A percentile compares a stretch with the other conserved stretches of the same genome.
These are phyloP conservation scores for Decorospora gaudefroyi DNA, from an alignment of 2,329 filamentous ascomycete genomes.

Conservation along the genomic window DNA sequence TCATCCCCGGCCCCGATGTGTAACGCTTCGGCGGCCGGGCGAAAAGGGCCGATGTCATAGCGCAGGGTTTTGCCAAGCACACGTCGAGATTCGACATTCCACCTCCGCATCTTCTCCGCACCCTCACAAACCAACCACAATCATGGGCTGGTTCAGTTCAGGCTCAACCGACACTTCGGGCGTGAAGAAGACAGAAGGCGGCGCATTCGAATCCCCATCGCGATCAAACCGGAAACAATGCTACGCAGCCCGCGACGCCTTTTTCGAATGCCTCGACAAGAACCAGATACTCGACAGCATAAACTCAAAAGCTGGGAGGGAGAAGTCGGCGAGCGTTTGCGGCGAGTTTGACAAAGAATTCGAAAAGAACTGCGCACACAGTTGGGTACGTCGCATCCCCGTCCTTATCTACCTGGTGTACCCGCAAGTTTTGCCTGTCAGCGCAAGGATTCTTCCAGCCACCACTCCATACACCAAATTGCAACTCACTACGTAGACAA, in stretches of 20 bases:
- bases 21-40: slow-evolving; percentile 23
- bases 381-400: slow-evolving; percentile 71
- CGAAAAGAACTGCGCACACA: slow-evolving; percentile 81
- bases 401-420: too few species aligned
- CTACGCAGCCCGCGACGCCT: slow-evolving; percentile 87
- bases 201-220: slow-evolving; percentile 75
- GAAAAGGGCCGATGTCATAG: slow-evolving; percentile 26
- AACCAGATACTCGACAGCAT: slow-evolving; percentile 79
- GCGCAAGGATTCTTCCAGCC: background rate
- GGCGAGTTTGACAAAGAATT: slow-evolving; percentile 66
- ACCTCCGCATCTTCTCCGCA: slow-evolving; percentile 13
- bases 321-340: slow-evolving; percentile 59
- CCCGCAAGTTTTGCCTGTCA: too few species aligned
- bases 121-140: slow-evolving; percentile 24
- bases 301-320: slow-evolving; percentile 58
- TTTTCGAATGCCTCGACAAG: slow-evolving; percentile 85
- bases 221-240: slow-evolving; percentile 79
- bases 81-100: slow-evolving; percentile 17
- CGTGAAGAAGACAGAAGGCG: slow-evolving; percentile 54
- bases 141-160: slow-evolving; percentile 60
- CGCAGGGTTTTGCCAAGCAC: slow-evolving; percentile 25
- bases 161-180: slow-evolving; percentile 44
- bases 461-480: background rate
- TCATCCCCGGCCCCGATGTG: slow-evolving; percentile 11
- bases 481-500: slow-evolving; percentile 14